These are phyloP conservation scores for Mallotus japonicus DNA, from an alignment of 441 rosid species.

Conservation along the genomic window DNA sequence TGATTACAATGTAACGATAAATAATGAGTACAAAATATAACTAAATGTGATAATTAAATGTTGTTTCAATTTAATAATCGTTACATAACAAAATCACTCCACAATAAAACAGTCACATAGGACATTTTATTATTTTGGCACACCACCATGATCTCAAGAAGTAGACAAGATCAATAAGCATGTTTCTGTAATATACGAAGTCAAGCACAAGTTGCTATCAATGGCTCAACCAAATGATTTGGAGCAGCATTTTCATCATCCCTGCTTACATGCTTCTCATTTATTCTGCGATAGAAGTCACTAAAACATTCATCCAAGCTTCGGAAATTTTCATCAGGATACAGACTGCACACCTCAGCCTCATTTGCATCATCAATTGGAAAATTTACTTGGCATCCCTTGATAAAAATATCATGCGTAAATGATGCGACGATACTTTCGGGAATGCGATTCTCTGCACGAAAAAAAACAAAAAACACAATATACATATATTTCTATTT, in stretches of 20 bases:
- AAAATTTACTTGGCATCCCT: slow-evolving; percentile 46
- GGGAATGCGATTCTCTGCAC: slow-evolving; percentile 42
- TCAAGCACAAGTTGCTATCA: slow-evolving; percentile 36
- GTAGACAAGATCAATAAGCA: too few species aligned
- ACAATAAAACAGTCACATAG: too few species aligned
- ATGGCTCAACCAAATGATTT: slow-evolving; percentile 29
- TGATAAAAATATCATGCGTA: slow-evolving; percentile 56
- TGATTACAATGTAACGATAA: too few species aligned
- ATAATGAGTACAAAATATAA: too few species aligned
- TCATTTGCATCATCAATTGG: slow-evolving; percentile 32
- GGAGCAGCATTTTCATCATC: slow-evolving; percentile 13
- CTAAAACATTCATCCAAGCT: slow-evolving; percentile 42
- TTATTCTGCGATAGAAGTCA: slow-evolving; percentile 33
- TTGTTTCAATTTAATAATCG: too few species aligned
- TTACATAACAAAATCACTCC: too few species aligned
- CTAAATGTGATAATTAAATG: too few species aligned
- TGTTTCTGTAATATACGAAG: neutral
- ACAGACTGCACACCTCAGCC: slow-evolving; percentile 35
- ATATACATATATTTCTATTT: neutral
- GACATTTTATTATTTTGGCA: too few species aligned
- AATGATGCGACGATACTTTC: slow-evolving; percentile 47
- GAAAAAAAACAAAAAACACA: neutral
- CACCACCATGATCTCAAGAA: too few species aligned
- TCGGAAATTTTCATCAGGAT: slow-evolving; percentile 36
- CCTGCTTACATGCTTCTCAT: slow-evolving; percentile 12